phyloP scores from a whole-genome alignment of 2,329 filamentous ascomycete species.

The Rhinocladiella similis region DNA sequence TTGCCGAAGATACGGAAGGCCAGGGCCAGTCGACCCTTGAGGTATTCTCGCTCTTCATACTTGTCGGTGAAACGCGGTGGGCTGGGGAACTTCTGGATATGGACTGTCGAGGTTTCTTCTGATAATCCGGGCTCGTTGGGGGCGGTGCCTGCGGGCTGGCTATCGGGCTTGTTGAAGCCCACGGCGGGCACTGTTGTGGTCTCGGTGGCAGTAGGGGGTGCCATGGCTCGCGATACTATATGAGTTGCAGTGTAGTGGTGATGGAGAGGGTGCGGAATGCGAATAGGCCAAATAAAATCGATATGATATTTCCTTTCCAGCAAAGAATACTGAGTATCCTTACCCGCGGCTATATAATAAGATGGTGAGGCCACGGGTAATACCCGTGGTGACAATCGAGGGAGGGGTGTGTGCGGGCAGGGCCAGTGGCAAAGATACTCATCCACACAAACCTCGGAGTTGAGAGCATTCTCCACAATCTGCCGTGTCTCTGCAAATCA shows the following conservation, averaged over 20 bases:
- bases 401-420: too few relatives aligned
- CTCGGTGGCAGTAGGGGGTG: conserved; percentile 22
- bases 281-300: too few relatives aligned
- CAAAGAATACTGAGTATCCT: too few relatives aligned
- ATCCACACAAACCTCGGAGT: not conserved
- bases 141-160: conserved; percentile 24
- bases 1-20: conserved; percentile 62
- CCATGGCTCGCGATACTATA: conserved; percentile 8
- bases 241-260: too few relatives aligned
- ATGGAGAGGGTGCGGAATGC: too few relatives aligned
- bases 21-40: conserved; percentile 49
- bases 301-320: too few relatives aligned
- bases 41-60: conserved; percentile 39
- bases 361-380: too few relatives aligned
- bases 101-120: conserved; percentile 10
- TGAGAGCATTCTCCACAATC: not conserved
- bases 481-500: not conserved
- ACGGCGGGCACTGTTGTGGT: conserved; percentile 19
- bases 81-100: conserved; percentile 26
- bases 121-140: conserved; percentile 21
- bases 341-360: too few relatives aligned
- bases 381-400: too few relatives aligned
- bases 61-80: conserved; percentile 29
- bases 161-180: conserved; percentile 22
- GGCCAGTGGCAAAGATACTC: too few relatives aligned